Evolutionary conservation across 345 rosid genomes (phyloP).

Genomic region (Bretschneidera sinensis): DNA sequence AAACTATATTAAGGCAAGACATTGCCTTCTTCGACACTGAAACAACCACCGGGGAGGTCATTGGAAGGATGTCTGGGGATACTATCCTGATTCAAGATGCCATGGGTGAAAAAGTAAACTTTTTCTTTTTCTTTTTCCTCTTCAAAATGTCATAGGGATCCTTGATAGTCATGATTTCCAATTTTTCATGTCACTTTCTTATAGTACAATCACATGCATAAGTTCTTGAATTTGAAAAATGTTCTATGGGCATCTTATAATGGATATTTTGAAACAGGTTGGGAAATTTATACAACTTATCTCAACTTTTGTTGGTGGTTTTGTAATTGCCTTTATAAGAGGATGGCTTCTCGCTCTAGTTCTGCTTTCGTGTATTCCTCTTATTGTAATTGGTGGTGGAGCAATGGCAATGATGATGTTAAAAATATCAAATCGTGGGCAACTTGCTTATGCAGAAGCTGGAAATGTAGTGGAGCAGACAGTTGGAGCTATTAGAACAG

Average conservation of each 20-base stretch:
- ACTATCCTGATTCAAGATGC: too few relatives aligned
- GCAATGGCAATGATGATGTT: conserved; percentile 48
- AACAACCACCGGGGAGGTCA: conserved; percentile 79
- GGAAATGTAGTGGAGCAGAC: too few relatives aligned
- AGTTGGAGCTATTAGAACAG: conserved; percentile 77
- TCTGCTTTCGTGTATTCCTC: conserved; percentile 61
- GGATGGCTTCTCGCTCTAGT: conserved; percentile 58
- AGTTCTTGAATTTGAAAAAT: too few relatives aligned
- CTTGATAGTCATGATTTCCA: neutral
- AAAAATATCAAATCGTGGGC: conserved; percentile 71
- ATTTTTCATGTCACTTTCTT: neutral
- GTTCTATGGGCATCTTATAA: neutral
- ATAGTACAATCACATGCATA: neutral
- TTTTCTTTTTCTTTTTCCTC: conserved; percentile 5
- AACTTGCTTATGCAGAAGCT: conserved; percentile 77
- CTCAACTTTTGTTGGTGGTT: conserved; percentile 67
- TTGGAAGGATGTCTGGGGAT: conserved; percentile 93
- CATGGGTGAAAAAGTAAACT: conserved; percentile 98
- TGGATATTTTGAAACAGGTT: conserved; percentile 36
- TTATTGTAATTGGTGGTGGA: conserved; percentile 50
- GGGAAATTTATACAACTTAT: conserved; percentile 68
- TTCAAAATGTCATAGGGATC: conserved; percentile 4
- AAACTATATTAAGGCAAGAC: conserved; percentile 82
- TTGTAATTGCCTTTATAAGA: conserved; percentile 46
- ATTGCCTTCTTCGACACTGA: conserved; percentile 78